Evolutionary conservation across 345 rosid species (phyloP), one percentile per base, ranked within the genome.

Genomic region (Citrus mangshanensis): DNA sequence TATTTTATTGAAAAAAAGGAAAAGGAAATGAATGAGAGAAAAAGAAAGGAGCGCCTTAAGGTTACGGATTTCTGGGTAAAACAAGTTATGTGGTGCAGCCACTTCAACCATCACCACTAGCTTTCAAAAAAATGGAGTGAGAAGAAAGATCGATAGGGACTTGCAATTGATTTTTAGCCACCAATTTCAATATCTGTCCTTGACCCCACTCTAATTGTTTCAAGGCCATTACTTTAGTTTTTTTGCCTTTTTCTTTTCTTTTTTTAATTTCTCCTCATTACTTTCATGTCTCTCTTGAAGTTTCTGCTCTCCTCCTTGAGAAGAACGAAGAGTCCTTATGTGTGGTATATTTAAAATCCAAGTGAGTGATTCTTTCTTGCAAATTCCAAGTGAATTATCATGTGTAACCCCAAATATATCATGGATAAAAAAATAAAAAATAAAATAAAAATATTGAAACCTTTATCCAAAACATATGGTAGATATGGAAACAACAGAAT

Each of bases 111-210:
- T 12, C 24, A 46, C 85, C 85, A 80, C 79, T 28, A 9, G 35
- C 19, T 59, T 51, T 59, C 9, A 68, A 70, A 70, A n/a, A n/a
- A 68, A 37, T 19, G 9, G 37, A 66, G 56, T 22, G 70, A 58
- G 58, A 8, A 54, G 6, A 1, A 4, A 0, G 51, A 46, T 46
- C 54, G 80, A 75, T 65, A 46, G 83, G 76, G 13, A 6, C 67
- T 40, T 37, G 16, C 60, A 63, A 24, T 18, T 38, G 16, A 81
- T 56, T 81, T 34, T 70, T 7, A 75, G n/a, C 84, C 86, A 78
- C 82, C 25, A 78, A 61, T 67, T 58, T 59, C 79, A 71, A 71
- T 74, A 70, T 59, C 80, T 58, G 24, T 42, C 40, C 27, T 9
- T 55, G 81, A 25, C 81, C 82, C 78, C 78, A 51, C 60, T 4